Conservation (phyloP, 2,329 filamentous ascomycete species). For the Cordyceps pruinosa region DNA sequence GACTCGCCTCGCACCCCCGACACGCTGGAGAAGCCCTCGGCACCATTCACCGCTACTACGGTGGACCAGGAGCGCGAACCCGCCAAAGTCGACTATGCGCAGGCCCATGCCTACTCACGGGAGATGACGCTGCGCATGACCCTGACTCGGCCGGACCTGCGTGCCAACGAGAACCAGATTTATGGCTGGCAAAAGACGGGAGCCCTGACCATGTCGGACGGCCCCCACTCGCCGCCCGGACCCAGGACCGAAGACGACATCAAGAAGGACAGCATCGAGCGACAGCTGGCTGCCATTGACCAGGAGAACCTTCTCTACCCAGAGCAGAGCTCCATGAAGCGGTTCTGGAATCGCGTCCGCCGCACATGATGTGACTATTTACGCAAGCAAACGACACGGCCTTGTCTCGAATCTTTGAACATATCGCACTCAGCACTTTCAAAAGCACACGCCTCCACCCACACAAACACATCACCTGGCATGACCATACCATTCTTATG, state of each 20-base stretch:
- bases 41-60: slow-evolving; percentile 23
- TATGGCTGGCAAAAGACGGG: slow-evolving; percentile 57
- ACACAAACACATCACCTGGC: not conserved
- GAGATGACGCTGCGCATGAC: slow-evolving; percentile 98
- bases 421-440: too few species aligned
- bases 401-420: too few species aligned
- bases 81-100: slow-evolving; percentile 37
- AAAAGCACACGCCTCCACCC: slow-evolving; percentile 2
- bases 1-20: slow-evolving; percentile 55
- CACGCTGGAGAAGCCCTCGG: slow-evolving; percentile 33
- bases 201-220: slow-evolving; percentile 26
- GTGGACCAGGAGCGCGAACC: slow-evolving; percentile 16
- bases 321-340: slow-evolving; percentile 52
- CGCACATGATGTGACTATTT: slow-evolving; percentile 27
- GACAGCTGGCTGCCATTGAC: slow-evolving; percentile 47
- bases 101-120: slow-evolving; percentile 51
- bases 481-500: not conserved
- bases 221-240: slow-evolving; percentile 23
- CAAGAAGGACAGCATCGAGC: slow-evolving; percentile 51
- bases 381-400: not conserved
- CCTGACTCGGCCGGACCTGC: slow-evolving; percentile 79
- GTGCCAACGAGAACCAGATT: slow-evolving; percentile 64
- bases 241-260: slow-evolving; percentile 29
- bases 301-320: slow-evolving; percentile 31
- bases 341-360: slow-evolving; percentile 57